Evolutionary conservation across 306 rosid species (phyloP).

Genomic region (Vicia villosa): DNA sequence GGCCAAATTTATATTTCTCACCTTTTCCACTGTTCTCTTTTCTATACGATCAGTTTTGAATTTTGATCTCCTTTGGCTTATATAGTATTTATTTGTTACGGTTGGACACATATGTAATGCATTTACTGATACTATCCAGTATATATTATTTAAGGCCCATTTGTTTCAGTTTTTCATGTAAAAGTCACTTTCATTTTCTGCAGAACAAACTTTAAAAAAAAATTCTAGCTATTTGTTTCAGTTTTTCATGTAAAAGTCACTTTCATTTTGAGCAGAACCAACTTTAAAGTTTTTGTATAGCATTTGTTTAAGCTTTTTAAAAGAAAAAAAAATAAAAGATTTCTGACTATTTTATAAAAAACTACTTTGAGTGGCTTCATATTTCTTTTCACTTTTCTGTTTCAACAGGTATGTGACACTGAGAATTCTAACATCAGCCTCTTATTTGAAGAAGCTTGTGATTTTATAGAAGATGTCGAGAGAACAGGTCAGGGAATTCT

Average conservation of each 20-base stretch:
- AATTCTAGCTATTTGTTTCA: constrained; percentile 5
- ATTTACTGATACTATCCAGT: not conserved
- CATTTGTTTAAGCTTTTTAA: not conserved
- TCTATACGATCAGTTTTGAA: not conserved
- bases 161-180: not conserved
- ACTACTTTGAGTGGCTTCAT: not conserved
- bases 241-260: not conserved
- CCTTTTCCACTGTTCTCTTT: constrained; percentile 6
- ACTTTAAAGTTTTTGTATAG: not conserved
- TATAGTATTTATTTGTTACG: not conserved
- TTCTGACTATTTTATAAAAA: not conserved
- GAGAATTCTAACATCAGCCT: constrained; percentile 71
- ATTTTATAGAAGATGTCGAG: constrained; percentile 74
- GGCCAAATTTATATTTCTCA: constrained; percentile 1
- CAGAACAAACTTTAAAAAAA: no score
- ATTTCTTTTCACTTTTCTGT: constrained; percentile 16
- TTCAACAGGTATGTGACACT: constrained; percentile 66
- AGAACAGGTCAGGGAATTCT: constrained; percentile 67
- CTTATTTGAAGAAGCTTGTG: constrained; percentile 82
- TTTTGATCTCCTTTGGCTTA: constrained; percentile 1
- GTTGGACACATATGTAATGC: not conserved
- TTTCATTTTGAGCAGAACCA: not conserved
- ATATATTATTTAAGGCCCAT: not conserved
- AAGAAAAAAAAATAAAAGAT: no score
- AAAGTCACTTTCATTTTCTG: no score